A percentile compares a stretch with the other conserved stretches of the same genome.
These are phyloP conservation scores for Pontederia paniculata DNA, from an alignment of 176 grass and related monocot genomes.

Conservation along the genomic window DNA sequence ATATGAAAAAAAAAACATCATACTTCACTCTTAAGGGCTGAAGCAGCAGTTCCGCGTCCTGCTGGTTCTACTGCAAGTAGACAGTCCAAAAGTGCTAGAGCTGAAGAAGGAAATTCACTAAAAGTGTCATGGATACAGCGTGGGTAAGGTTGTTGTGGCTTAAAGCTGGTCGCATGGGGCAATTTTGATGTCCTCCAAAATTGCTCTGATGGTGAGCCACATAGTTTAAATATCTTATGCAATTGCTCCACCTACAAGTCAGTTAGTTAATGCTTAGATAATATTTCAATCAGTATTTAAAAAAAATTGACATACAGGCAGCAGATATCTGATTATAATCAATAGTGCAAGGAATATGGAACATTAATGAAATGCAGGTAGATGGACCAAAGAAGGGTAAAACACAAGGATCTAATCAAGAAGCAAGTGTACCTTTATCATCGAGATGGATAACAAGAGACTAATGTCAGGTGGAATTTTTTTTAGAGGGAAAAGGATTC, in stretches of 20 bases:
- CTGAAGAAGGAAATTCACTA: constrained; percentile 64
- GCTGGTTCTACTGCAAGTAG: constrained; percentile 85
- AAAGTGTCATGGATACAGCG: constrained; percentile 68
- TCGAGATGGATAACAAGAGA: no score
- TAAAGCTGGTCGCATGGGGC: constrained; percentile 70
- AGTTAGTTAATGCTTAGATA: constrained; percentile 1
- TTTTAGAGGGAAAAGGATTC: no score
- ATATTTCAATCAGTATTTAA: neutral
- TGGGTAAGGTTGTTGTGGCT: constrained; percentile 58
- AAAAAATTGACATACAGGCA: no score
- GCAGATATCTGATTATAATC: no score
- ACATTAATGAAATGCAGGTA: no score
- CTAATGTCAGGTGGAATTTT: no score
- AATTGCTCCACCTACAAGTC: constrained; percentile 73
- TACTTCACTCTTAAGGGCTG: constrained; percentile 83
- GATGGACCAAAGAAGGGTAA: no score
- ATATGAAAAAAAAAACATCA: constrained; percentile 19
- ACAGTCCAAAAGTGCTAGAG: constrained; percentile 60
- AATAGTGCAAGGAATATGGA: no score
- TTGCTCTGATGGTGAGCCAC: constrained; percentile 84
- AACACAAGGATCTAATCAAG: no score
- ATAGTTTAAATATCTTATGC: constrained; percentile 94
- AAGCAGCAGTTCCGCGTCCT: constrained; percentile 62
- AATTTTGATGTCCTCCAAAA: constrained; percentile 74
- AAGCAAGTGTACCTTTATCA: no score